Percentiles rank a stretch among this genome's conserved stretches.
phyloP scores from a whole-genome alignment of 208 protist species.

The Naegleria gruberi region DNA sequence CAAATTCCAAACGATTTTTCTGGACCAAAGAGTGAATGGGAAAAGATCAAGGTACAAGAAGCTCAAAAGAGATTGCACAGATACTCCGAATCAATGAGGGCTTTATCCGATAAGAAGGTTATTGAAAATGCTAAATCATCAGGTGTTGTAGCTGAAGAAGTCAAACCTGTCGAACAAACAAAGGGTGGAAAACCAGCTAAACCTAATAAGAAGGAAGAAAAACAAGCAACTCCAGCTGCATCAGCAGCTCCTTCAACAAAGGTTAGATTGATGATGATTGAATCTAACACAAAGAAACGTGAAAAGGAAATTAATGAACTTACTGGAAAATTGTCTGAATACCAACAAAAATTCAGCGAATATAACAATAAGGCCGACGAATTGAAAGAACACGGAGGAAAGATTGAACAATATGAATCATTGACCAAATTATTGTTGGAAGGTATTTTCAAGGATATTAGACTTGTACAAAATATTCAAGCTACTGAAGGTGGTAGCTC shows the following conservation, averaged over 20 bases:
- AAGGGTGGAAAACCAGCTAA: not conserved
- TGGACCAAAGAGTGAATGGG: not conserved
- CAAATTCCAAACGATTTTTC: not conserved
- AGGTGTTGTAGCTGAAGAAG: not conserved
- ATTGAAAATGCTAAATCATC: slow-evolving; percentile 7
- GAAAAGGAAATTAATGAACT: not conserved
- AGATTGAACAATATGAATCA: not conserved
- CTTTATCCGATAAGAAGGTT: not conserved
- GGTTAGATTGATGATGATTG: slow-evolving; percentile 9
- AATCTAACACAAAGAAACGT: not conserved
- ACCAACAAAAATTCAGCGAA: not conserved
- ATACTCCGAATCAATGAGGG: not conserved
- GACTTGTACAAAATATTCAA: not conserved
- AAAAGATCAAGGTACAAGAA: not conserved
- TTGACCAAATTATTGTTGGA: not conserved
- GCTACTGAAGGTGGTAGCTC: not conserved
- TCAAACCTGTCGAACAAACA: not conserved
- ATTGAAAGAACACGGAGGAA: not conserved
- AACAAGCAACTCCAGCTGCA: not conserved
- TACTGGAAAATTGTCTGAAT: not conserved
- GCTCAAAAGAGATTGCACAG: not conserved
- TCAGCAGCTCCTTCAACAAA: not conserved
- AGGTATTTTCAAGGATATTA: not conserved
- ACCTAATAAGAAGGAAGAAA: not conserved
- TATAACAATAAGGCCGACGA: not conserved